phyloP scores from a whole-genome alignment of 139 green algal species.

The Limnomonas spitsbergensis region DNA sequence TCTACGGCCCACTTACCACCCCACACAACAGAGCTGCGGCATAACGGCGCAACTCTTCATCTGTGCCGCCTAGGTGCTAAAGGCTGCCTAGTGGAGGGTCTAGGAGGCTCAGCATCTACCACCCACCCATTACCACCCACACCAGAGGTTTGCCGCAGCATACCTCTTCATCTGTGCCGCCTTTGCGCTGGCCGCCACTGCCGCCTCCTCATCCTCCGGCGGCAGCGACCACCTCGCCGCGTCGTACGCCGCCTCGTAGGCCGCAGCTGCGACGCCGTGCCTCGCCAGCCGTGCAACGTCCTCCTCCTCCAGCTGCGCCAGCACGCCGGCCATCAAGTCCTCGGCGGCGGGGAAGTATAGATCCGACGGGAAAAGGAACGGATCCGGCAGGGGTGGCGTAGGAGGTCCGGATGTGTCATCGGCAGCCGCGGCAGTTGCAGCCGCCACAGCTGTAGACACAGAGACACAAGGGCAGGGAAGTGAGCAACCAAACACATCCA shows the following conservation, averaged over 20 bases:
- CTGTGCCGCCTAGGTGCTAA: too few species aligned
- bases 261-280: neutral
- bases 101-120: too few species aligned
- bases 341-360: conserved; percentile 11
- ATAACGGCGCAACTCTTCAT: too few species aligned
- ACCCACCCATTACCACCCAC: too few species aligned
- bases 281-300: conserved; percentile 30
- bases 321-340: conserved; percentile 26
- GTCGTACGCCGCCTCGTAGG: conserved; percentile 4
- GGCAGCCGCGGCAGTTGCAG: neutral
- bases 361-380: neutral
- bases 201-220: conserved; percentile 24
- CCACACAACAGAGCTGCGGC: too few species aligned
- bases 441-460: too few species aligned
- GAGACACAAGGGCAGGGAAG: too few species aligned
- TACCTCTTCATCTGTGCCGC: neutral
- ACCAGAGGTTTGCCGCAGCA: too few species aligned
- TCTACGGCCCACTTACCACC: too few species aligned
- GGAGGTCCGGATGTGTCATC: neutral
- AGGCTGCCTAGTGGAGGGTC: too few species aligned
- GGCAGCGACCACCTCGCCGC: neutral
- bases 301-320: conserved; percentile 36
- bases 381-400: neutral
- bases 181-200: neutral
- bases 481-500: too few species aligned